These are phyloP conservation scores for Moniliella sp. DNA, from an alignment of 1,284 basidiomycete genomes.

Conservation along the genomic window DNA sequence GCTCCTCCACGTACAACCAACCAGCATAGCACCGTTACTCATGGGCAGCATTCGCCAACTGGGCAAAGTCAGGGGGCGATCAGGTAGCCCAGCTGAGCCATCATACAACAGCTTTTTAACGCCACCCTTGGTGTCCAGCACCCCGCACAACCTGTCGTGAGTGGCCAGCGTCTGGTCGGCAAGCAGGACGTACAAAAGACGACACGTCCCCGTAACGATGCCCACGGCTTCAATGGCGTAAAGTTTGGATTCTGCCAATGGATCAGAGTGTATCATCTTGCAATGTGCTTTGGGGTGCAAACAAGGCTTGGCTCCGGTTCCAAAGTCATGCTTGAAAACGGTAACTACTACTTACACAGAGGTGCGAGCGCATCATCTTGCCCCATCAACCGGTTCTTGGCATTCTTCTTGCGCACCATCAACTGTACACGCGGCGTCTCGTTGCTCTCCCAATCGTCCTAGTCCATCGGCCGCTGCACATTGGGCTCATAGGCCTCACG, in stretches of 20 bases:
- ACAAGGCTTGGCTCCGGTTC: conserved; percentile 13
- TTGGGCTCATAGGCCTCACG: conserved; percentile 5
- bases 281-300: conserved; percentile 15
- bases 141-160: too few species aligned
- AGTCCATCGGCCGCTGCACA: conserved; percentile 7
- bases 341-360: conserved; percentile 6
- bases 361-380: background rate
- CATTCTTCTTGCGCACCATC: conserved; percentile 20
- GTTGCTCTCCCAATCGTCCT: conserved; percentile 11
- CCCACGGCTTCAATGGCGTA: conserved; percentile 9
- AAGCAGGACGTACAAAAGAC: too few species aligned
- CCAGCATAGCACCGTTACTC: too few species aligned
- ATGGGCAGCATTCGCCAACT: too few species aligned
- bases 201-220: too few species aligned
- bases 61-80: too few species aligned
- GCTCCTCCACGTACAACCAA: too few species aligned
- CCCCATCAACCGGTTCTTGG: conserved; percentile 1
- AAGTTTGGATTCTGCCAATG: conserved; percentile 14
- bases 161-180: conserved; percentile 18
- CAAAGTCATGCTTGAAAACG: conserved; percentile 13
- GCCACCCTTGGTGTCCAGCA: too few species aligned
- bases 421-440: conserved; percentile 20
- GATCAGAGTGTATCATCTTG: conserved; percentile 6
- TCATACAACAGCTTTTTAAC: too few species aligned
- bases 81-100: too few species aligned